phyloP scores from a whole-genome alignment of 257 asterid genomes.

The Solanum bulbocastanum region DNA sequence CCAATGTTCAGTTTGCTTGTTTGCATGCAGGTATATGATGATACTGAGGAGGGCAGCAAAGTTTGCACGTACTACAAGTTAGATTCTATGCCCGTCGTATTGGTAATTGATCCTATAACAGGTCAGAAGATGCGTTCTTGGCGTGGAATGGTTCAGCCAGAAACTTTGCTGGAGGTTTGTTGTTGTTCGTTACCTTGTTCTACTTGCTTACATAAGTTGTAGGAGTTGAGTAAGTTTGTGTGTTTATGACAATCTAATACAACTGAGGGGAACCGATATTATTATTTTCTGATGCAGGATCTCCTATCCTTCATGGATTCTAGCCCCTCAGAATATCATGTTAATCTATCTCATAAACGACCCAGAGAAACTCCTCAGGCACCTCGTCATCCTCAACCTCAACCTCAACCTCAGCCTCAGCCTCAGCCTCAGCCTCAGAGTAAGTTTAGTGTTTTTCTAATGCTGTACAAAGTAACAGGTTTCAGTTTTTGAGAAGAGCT shows the following conservation, averaged over 20 bases:
- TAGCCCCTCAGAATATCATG: constrained; percentile 76
- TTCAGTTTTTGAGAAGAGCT: background rate
- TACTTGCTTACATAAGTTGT: background rate
- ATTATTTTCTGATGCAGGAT: constrained; percentile 42
- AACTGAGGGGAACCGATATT: background rate
- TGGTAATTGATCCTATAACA: constrained; percentile 85
- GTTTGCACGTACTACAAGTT: constrained; percentile 84
- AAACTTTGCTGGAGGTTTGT: constrained; percentile 73
- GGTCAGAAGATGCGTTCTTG: constrained; percentile 94
- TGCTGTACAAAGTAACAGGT: background rate
- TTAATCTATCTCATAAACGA: constrained; percentile 65
- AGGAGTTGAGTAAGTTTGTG: background rate
- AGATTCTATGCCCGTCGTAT: constrained; percentile 66
- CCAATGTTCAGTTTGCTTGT: constrained; percentile 1
- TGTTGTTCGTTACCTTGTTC: background rate
- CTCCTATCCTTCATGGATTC: constrained; percentile 82
- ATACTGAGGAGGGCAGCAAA: constrained; percentile 95
- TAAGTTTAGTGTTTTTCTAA: constrained; percentile 13
- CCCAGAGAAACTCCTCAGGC: constrained; percentile 66
- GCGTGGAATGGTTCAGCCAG: constrained; percentile 97
- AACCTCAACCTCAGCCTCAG: background rate
- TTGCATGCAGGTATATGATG: constrained; percentile 60
- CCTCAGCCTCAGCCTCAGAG: constrained; percentile 12
- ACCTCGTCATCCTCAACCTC: constrained; percentile 25
- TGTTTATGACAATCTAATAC: background rate